A percentile compares a stretch with the other conserved stretches of the same genome.
Evolutionary conservation across 345 rosid species (phyloP).

Genomic region (Lepidium africanum): DNA sequence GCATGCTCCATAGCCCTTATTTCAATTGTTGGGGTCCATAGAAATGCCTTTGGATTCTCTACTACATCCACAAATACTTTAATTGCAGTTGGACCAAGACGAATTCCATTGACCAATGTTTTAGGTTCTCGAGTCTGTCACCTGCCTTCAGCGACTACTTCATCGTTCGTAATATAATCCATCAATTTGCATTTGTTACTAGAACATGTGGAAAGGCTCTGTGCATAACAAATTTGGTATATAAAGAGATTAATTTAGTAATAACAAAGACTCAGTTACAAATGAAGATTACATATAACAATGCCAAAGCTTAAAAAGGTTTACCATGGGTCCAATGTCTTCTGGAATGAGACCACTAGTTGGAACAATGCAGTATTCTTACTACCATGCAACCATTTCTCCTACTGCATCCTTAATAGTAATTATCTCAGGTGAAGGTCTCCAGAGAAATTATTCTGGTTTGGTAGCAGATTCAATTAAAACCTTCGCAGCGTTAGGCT

Average conservation of each 20-base stretch:
- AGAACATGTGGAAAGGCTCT: not conserved
- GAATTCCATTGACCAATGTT: not conserved
- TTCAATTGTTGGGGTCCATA: not conserved
- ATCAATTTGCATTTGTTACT: not conserved
- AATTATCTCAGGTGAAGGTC: not conserved
- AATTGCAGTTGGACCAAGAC: not conserved
- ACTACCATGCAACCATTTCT: not conserved
- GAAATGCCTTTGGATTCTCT: not conserved
- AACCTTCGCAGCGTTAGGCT: not conserved
- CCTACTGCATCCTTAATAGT: not conserved
- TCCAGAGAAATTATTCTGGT: not conserved
- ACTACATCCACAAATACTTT: not conserved
- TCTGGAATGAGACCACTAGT: not conserved
- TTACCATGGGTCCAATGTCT: not conserved
- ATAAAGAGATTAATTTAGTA: too few species aligned
- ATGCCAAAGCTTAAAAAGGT: not conserved
- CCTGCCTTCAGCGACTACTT: not conserved
- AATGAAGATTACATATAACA: not conserved
- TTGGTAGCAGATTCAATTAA: not conserved
- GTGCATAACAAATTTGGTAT: not conserved
- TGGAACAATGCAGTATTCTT: not conserved
- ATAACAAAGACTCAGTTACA: not conserved
- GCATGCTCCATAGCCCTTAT: not conserved
- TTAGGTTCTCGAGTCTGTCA: not conserved
- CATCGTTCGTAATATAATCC: not conserved